A percentile compares a stretch with the other conserved stretches of the same genome.
Evolutionary conservation across 73 alveolate genomes (phyloP).

Genomic region (Blepharisma japonicum): DNA sequence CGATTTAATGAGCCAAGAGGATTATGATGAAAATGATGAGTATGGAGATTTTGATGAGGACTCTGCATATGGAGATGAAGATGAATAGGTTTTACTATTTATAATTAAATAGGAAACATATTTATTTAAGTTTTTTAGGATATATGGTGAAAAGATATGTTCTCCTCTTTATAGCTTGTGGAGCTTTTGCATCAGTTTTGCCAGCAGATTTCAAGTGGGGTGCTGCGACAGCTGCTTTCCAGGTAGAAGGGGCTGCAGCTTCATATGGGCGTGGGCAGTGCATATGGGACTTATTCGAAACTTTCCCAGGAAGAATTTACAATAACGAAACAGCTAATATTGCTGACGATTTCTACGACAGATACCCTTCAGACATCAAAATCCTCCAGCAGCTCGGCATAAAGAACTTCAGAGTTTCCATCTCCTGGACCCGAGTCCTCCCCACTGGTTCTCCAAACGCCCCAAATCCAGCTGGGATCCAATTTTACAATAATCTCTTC

Average conservation of each 20-base stretch:
- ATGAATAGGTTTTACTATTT: too few species aligned
- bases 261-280: constrained; percentile 35
- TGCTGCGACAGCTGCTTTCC: constrained; percentile 70
- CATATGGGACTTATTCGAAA: constrained; percentile 55
- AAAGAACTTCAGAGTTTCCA: constrained; percentile 38
- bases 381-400: constrained; percentile 57
- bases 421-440: constrained; percentile 50
- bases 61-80: too few species aligned
- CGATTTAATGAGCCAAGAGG: too few species aligned
- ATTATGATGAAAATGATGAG: too few species aligned
- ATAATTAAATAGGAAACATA: too few species aligned
- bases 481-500: constrained; percentile 32
- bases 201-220: constrained; percentile 59
- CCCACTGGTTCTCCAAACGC: constrained; percentile 35
- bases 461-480: constrained; percentile 35
- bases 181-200: background rate
- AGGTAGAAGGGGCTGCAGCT: constrained; percentile 48
- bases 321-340: constrained; percentile 50
- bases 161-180: too few species aligned
- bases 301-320: constrained; percentile 48
- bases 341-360: constrained; percentile 69
- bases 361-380: constrained; percentile 46
- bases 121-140: too few species aligned
- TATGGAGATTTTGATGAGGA: too few species aligned
- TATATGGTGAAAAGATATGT: too few species aligned